Base-by-base conservation (phyloP, 177 flowering plant species). In the Viscum album region DNA sequence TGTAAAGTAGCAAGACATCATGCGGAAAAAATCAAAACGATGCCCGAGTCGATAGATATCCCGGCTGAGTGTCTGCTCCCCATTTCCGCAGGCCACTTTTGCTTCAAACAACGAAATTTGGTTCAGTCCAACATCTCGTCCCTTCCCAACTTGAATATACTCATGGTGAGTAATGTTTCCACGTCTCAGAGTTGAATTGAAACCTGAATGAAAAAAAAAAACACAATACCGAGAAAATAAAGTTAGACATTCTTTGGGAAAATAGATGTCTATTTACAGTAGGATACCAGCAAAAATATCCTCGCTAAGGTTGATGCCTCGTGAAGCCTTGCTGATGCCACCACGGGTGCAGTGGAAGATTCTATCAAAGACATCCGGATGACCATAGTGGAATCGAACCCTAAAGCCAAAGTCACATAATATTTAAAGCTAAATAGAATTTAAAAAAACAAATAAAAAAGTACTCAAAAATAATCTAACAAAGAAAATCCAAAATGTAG, bases 71-170 rank as follows among this genome's bases (percentile, higher is more conserved):
- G 82, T 84, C 85, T 94, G 98, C 79, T 94, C 98, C 52, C 99
- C 99, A 78, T 95, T 95, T 59, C 99, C 99, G 76, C 96, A 88
- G 2, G 99, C 99, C 64, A 95, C 97, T 80, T 95, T 95, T 74
- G 99, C 97, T 79, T 95, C 99, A 78, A 95, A 95, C 17, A 95
- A 89, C 35, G 99, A 95, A 34, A 95, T 91, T 83, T 95, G 99
- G 76, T 90, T 95, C 54, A 92, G 88, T 29, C 99, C 99, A 33
- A 95, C 99, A 85, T 95, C 99, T 76, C 97, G 75, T 47, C 99
- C 98, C 80, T 95, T 95, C 31, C 99, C 99, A 66, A 95, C 97
- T 81, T 92, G 99, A 66, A 92, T 92, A 74, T 95, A 95, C 83
- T 95, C 99, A 67, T 95, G 99, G 74, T 95, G 99, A 69, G 99